Evolutionary conservation across 805 yeast species (phyloP).

Genomic region (Candida endomychidarum): DNA sequence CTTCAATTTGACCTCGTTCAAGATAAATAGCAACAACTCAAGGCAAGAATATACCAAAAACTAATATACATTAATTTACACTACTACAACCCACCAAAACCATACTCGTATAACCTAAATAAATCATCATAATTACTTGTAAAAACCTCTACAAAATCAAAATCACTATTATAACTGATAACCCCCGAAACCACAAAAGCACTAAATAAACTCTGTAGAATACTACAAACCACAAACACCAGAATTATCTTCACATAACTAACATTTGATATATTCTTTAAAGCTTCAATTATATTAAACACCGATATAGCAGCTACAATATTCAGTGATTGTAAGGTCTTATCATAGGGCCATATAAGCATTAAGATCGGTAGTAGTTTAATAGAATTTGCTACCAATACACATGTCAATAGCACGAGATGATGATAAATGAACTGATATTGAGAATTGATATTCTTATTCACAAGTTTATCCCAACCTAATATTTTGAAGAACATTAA

Average conservation of each 20-base stretch:
- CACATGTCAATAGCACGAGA: constrained; percentile 60
- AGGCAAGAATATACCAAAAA: no score
- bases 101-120: no score
- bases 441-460: neutral
- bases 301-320: constrained; percentile 61
- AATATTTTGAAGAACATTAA: constrained; percentile 14
- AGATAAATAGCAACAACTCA: no score
- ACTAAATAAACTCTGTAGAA: constrained; percentile 13
- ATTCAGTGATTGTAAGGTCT: constrained; percentile 58
- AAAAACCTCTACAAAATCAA: constrained; percentile 6
- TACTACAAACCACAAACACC: constrained; percentile 18
- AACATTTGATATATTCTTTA: constrained; percentile 22
- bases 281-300: constrained; percentile 64
- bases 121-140: constrained; percentile 7
- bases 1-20: no score
- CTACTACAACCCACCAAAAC: no score
- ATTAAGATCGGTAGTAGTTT: constrained; percentile 87
- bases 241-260: constrained; percentile 17
- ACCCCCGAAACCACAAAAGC: constrained; percentile 16
- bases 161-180: constrained; percentile 16
- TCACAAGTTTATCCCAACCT: constrained; percentile 7
- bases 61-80: no score
- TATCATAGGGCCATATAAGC: constrained; percentile 95
- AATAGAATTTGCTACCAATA: constrained; percentile 74
- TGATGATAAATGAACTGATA: constrained; percentile 9